Evolutionary conservation across 2,329 filamentous ascomycete genomes (phyloP).

Genomic region (Penicillium crustosum): DNA sequence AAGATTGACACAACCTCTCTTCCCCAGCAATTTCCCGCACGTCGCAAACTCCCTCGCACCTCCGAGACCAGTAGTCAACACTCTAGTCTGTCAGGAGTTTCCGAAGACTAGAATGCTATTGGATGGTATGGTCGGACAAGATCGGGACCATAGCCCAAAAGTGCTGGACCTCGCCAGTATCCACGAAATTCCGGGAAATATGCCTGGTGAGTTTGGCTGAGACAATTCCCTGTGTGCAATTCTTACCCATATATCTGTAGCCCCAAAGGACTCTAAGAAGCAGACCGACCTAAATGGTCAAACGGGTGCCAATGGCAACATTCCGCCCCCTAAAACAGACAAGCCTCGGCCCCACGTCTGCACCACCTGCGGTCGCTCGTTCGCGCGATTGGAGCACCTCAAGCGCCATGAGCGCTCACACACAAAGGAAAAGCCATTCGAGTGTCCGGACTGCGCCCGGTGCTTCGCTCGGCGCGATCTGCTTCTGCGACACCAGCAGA

Average conservation of each 20-base stretch:
- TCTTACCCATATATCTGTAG: slow-evolving; percentile 26
- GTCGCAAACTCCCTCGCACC: not conserved
- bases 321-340: slow-evolving; percentile 86
- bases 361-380: slow-evolving; percentile 84
- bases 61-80: slow-evolving; percentile 4
- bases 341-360: slow-evolving; percentile 96
- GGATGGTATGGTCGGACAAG: slow-evolving; percentile 42
- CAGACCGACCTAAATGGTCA: slow-evolving; percentile 32
- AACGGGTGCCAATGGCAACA: slow-evolving; percentile 31
- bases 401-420: slow-evolving; percentile 98
- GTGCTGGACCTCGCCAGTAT: slow-evolving; percentile 44
- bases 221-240: slow-evolving; percentile 15
- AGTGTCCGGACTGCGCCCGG: slow-evolving; percentile 89
- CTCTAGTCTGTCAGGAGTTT: slow-evolving; percentile 11
- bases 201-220: slow-evolving; percentile 39
- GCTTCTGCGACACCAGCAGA: slow-evolving; percentile 93
- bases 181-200: slow-evolving; percentile 40
- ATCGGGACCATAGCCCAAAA: slow-evolving; percentile 35
- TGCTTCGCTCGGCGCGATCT: slow-evolving; percentile 94
- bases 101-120: slow-evolving; percentile 32
- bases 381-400: slow-evolving; percentile 90
- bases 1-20: slow-evolving; percentile 8
- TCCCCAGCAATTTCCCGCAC: not conserved
- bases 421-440: slow-evolving; percentile 98
- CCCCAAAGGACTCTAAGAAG: slow-evolving; percentile 33